Conservation (phyloP, 78 protist genomes). For the Dictyostelium brefeldianum region DNA sequence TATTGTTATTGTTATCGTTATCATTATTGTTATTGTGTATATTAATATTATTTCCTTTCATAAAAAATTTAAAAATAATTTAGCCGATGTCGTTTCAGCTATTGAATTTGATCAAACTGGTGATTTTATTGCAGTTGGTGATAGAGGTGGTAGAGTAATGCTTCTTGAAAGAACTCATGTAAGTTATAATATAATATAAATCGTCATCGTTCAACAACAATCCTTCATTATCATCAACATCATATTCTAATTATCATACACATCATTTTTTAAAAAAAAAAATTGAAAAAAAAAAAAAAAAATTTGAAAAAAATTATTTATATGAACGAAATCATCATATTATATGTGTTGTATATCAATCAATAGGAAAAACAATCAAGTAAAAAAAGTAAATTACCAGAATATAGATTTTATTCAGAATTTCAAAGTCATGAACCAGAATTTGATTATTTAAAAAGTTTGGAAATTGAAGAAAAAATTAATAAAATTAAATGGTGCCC, state of each 20-base stretch:
- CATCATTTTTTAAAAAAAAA: neutral
- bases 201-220: too few relatives aligned
- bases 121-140: conserved; percentile 98
- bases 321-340: too few relatives aligned
- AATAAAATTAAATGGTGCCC: conserved; percentile 96
- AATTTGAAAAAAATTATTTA: too few relatives aligned
- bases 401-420: conserved; percentile 96
- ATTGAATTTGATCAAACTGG: conserved; percentile 96
- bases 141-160: conserved; percentile 96
- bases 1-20: neutral
- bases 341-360: too few relatives aligned
- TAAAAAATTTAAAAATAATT: neutral
- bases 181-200: neutral
- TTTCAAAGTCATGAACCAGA: conserved; percentile 98
- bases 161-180: conserved; percentile 82
- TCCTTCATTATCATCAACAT: neutral
- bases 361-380: conserved; percentile 56
- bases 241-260: neutral
- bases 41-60: neutral
- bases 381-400: conserved; percentile 74
- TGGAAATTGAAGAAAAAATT: conserved; percentile 99
- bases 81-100: conserved; percentile 96
- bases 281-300: too few relatives aligned
- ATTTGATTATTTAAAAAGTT: conserved; percentile 97
- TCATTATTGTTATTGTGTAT: too few relatives aligned